A percentile compares a stretch with the other conserved stretches of the same genome.
These are phyloP conservation scores for Wickerhamomyces tratensis DNA, from an alignment of 805 yeast species.

Conservation along the genomic window DNA sequence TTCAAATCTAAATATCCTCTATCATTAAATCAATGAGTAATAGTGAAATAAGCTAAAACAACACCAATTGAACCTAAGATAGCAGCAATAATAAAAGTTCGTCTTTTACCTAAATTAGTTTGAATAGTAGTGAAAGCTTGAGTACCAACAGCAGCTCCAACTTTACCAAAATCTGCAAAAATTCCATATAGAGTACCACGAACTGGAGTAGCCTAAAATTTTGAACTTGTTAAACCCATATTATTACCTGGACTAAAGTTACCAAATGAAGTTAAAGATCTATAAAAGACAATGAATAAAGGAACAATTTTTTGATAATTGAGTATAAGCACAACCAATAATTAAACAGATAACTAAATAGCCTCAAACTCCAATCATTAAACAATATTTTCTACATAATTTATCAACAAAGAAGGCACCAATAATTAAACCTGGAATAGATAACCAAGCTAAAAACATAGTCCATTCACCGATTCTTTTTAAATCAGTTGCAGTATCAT, in stretches of 20 bases:
- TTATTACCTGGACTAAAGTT: conserved; percentile 75
- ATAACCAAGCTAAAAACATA: conserved; percentile 50
- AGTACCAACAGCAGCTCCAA: conserved; percentile 81
- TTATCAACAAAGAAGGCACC: conserved; percentile 59
- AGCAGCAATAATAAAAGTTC: conserved; percentile 80
- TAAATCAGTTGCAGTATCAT: conserved; percentile 24
- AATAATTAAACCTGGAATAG: conserved; percentile 63
- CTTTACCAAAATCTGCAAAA: conserved; percentile 74
- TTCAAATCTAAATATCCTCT: conserved; percentile 53
- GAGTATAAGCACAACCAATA: conserved; percentile 53
- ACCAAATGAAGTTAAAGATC: conserved; percentile 60
- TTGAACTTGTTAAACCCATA: conserved; percentile 60
- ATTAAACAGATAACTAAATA: conserved; percentile 64
- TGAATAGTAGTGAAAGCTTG: conserved; percentile 63
- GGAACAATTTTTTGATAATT: conserved; percentile 48
- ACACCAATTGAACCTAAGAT: conserved; percentile 61
- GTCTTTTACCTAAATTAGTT: conserved; percentile 48
- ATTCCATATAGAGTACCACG: conserved; percentile 71
- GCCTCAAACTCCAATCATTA: conserved; percentile 63
- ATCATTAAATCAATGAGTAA: conserved; percentile 65
- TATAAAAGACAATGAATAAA: conserved; percentile 62
- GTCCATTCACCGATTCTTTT: conserved; percentile 66
- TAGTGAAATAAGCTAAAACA: conserved; percentile 43
- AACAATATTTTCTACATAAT: conserved; percentile 62
- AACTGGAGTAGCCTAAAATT: conserved; percentile 66